Evolutionary conservation across 2,329 filamentous ascomycete genomes (phyloP), one percentile per base, ranked within the genome.

Genomic region (Plenodomus biglobosus): DNA sequence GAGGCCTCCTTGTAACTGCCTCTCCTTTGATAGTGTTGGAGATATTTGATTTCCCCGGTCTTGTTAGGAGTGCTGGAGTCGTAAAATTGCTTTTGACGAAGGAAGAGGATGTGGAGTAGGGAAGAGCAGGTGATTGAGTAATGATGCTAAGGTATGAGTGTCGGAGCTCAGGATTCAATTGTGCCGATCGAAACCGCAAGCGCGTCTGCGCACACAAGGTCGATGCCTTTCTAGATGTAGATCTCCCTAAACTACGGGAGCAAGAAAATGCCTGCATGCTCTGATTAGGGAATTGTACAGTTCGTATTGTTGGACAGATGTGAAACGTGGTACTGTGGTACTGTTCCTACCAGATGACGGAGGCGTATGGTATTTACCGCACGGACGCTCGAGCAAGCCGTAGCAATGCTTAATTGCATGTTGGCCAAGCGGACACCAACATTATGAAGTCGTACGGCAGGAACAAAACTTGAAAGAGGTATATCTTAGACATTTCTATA

Each of bases 171-270:
- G 45, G 42, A 40, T 42, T 40, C 20, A 37, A 44, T 36, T 53
- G 42, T 49, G 53, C 56, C 56, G 56, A 55, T 56, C 50, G 18
- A 53, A 53, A 39, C 48, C 54, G 51, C 38, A 38, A 19, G 34
- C 40, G 27, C n/a, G n/a, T n/a, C n/a, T n/a, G n/a, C n/a, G n/a
- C n/a, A n/a, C n/a, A n/a, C 27, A 32, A 15, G 15, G 13, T 11
- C 15, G 27, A 42, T 43, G 37, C 50, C 49, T 49, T 55, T 48
- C 54, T 52, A 44, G 49, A 55, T 50, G 27, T 41, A 45, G 40
- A 40, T 48, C 37, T 8, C 3, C 16, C 16, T 20, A 18, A 3
- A 15, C 6, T 32, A 11, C 13, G 27, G 27, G 8, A 8, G 13
- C 27, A 32, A 11, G 27, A 6, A 15, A 15, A 32, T 32, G 27